phyloP scores from a whole-genome alignment of 495 filamentous ascomycete genomes.

The Rusavskia elegans region DNA sequence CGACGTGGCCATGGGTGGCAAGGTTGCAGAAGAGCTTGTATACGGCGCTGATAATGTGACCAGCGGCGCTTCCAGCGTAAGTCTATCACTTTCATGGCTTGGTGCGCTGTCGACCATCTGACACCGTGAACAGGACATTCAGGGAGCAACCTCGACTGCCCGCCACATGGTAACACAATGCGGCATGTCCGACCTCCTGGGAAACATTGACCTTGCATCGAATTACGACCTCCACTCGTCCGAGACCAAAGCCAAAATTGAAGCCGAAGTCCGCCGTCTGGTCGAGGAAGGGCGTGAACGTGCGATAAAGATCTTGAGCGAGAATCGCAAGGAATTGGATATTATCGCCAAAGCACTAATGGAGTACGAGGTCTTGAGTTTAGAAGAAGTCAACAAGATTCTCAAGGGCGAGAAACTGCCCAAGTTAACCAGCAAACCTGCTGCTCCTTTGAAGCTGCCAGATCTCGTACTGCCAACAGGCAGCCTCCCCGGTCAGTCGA shows the following conservation, averaged over 20 bases:
- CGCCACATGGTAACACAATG: conserved; percentile 71
- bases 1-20: conserved; percentile 71
- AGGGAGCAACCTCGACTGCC: conserved; percentile 60
- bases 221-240: conserved; percentile 70
- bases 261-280: conserved; percentile 67
- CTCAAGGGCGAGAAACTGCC: conserved; percentile 66
- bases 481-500: background rate
- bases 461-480: background rate
- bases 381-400: conserved; percentile 31
- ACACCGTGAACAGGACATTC: conserved; percentile 47
- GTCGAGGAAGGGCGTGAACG: conserved; percentile 70
- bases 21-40: conserved; percentile 84
- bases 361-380: conserved; percentile 83
- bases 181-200: conserved; percentile 79
- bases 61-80: conserved; percentile 59
- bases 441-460: conserved; percentile 16
- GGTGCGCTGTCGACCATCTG: background rate
- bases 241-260: conserved; percentile 70
- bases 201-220: conserved; percentile 70
- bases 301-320: conserved; percentile 51
- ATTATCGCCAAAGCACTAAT: conserved; percentile 73
- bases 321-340: conserved; percentile 69
- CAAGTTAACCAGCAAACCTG: conserved; percentile 22
- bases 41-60: conserved; percentile 80
- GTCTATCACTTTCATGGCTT: conserved; percentile 12